Base-by-base conservation (phyloP, 208 protist species). In the Trypanosoma mega region DNA sequence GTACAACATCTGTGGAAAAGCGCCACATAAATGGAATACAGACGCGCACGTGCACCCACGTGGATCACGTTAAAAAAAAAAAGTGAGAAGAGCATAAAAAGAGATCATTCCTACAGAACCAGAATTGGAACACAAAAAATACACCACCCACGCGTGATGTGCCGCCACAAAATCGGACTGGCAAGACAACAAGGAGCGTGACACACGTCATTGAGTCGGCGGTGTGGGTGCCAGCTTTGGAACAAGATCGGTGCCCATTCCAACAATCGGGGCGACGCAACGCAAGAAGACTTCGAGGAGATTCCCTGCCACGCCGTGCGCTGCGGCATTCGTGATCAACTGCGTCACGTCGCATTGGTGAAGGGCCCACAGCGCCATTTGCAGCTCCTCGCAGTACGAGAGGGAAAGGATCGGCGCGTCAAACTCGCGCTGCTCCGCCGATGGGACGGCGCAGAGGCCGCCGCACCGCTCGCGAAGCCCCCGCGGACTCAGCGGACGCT, bases 281-380 rank as follows among this genome's bases (percentile, higher is more conserved):
- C 21, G 53, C 16, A 90, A 18, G 73, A 90, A 86, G 24, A 77
- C 16, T 18, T 56, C 53, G 0, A 90, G 48, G 16, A 72, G 23
- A 43, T 78, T 71, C 2, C 68, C 74, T 18, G 16, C 53, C 1
- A 52, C 48, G 11, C 66, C 74, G 45, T 74, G 37, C 11, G 52
- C 68, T 5, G 47, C 37, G 30, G 48, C 34, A 36, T 44, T 50
- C 6, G 47, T 29, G 3, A 86, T 23, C n/a, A 90, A 21, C 14
- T 69, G 72, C 26, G 56, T 70, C 16, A 70, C 73, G 47, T 90
- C 83, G 47, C 83, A 90, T 45, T 68, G 72, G 50, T 89, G 82
- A 9, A 89, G 43, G 2, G 70, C 49, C 77, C 78, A 89, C 53
- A 81, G 53, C 23, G 74, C 23, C 63, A 67, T 63, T 29, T 69